Evolutionary conservation across 139 green algal genomes (phyloP).

Genomic region (Picochlorum sp.): DNA sequence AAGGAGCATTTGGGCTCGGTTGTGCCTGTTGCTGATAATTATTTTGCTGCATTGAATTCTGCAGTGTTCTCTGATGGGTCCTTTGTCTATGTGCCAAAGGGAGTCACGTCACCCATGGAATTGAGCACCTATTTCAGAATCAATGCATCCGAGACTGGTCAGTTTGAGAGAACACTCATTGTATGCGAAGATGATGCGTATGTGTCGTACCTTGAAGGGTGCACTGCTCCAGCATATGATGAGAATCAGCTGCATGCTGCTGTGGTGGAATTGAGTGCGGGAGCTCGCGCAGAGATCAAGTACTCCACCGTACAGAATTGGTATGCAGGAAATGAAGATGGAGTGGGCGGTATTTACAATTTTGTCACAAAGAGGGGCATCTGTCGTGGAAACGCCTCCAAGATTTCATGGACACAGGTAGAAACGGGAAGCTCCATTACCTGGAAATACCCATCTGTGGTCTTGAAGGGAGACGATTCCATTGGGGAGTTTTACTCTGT

Average conservation of each 20-base stretch:
- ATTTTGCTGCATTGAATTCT: constrained; percentile 94
- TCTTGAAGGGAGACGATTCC: constrained; percentile 88
- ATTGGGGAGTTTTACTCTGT: constrained; percentile 98
- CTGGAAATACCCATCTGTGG: constrained; percentile 96
- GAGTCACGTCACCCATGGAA: constrained; percentile 94
- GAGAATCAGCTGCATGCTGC: constrained; percentile 95
- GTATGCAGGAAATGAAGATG: constrained; percentile 90
- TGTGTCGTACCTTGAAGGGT: constrained; percentile 96
- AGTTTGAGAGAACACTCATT: constrained; percentile 99
- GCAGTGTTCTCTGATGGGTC: constrained; percentile 97
- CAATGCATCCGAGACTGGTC: constrained; percentile 90
- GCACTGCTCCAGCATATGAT: constrained; percentile 92
- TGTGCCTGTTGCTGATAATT: constrained; percentile 94
- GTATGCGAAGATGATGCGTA: constrained; percentile 88
- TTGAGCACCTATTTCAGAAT: constrained; percentile 99
- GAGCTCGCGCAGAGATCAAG: constrained; percentile 91
- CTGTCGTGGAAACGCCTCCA: constrained; percentile 82
- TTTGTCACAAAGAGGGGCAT: constrained; percentile 99
- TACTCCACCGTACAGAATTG: constrained; percentile 99
- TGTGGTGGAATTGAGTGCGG: constrained; percentile 90
- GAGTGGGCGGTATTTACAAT: constrained; percentile 97
- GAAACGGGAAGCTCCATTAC: constrained; percentile 97
- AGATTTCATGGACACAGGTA: constrained; percentile 99
- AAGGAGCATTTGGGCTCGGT: constrained; percentile 85
- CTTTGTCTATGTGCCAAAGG: constrained; percentile 98